phyloP scores from a whole-genome alignment of 140 eudicot species.

The Senecio squalidus region DNA sequence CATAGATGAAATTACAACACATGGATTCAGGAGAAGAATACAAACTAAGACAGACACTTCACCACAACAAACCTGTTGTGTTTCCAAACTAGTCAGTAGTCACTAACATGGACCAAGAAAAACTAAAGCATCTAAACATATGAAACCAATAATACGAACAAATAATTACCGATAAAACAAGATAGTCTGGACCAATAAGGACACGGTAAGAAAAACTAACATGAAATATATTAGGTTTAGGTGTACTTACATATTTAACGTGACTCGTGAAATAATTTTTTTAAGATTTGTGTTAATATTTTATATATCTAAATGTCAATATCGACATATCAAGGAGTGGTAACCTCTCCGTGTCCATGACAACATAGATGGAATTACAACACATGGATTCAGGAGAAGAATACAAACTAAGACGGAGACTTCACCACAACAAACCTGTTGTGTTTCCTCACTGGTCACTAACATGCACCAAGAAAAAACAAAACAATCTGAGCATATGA shows the following conservation, averaged over 20 bases:
- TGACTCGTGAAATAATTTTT: too few relatives aligned
- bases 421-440: neutral
- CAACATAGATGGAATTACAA: slow-evolving; percentile 9
- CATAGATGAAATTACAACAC: slow-evolving; percentile 15
- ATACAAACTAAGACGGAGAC: neutral
- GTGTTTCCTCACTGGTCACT: too few relatives aligned
- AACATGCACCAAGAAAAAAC: too few relatives aligned
- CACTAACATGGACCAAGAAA: too few relatives aligned
- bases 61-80: neutral
- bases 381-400: slow-evolving; percentile 15
- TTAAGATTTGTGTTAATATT: too few relatives aligned
- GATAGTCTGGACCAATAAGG: neutral
- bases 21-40: slow-evolving; percentile 6
- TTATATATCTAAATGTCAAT: neutral
- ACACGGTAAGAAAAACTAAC: neutral
- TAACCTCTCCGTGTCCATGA: slow-evolving; percentile 4
- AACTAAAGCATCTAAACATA: too few relatives aligned
- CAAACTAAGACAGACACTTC: slow-evolving; percentile 3
- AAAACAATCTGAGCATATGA: too few relatives aligned
- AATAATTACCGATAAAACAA: too few relatives aligned
- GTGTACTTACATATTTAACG: too few relatives aligned
- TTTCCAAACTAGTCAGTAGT: too few relatives aligned
- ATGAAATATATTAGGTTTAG: too few relatives aligned
- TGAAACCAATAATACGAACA: too few relatives aligned
- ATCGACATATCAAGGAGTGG: neutral